These are phyloP conservation scores for Lagenidium sp. DNA, from an alignment of 352 stramenopile genomes.

Conservation along the genomic window DNA sequence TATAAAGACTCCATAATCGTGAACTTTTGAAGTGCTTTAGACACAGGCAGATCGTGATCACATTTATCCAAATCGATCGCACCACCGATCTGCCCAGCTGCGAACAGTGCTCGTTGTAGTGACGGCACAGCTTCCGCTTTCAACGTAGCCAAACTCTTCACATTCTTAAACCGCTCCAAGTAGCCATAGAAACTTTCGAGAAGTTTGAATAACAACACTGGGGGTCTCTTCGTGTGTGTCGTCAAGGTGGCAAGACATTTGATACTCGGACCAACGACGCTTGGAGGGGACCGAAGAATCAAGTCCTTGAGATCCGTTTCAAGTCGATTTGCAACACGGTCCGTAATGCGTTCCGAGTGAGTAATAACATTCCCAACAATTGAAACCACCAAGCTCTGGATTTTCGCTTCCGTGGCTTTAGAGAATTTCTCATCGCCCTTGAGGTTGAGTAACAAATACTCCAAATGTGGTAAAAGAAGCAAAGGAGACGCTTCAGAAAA, in stretches of 20 bases:
- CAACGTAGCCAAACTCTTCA: slow-evolving; percentile 23
- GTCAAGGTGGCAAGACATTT: slow-evolving; percentile 61
- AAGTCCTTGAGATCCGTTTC: slow-evolving; percentile 58
- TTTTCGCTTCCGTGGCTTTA: slow-evolving; percentile 40
- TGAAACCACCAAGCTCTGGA: slow-evolving; percentile 49
- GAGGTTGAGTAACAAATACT: slow-evolving; percentile 68
- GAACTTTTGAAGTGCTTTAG: slow-evolving; percentile 24
- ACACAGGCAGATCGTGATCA: slow-evolving; percentile 11
- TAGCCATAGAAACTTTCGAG: slow-evolving; percentile 57
- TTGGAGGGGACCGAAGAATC: slow-evolving; percentile 59
- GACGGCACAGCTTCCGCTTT: slow-evolving; percentile 26
- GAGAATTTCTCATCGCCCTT: slow-evolving; percentile 41
- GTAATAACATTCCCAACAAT: slow-evolving; percentile 58
- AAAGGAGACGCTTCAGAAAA: slow-evolving; percentile 67
- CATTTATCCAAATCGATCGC: slow-evolving; percentile 55
- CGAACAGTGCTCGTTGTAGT: slow-evolving; percentile 72
- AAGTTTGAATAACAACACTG: slow-evolving; percentile 41
- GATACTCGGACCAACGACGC: slow-evolving; percentile 71
- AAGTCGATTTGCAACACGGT: slow-evolving; percentile 29
- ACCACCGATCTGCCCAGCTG: slow-evolving; percentile 53
- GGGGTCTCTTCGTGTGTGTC: slow-evolving; percentile 24
- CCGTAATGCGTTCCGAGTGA: slow-evolving; percentile 34
- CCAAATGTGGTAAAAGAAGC: slow-evolving; percentile 46
- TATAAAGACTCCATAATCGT: slow-evolving; percentile 56
- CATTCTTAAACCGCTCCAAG: slow-evolving; percentile 35